Base-by-base conservation (phyloP, 225 moss, liverwort and hornwort species). In the Sphagnum contortum region DNA sequence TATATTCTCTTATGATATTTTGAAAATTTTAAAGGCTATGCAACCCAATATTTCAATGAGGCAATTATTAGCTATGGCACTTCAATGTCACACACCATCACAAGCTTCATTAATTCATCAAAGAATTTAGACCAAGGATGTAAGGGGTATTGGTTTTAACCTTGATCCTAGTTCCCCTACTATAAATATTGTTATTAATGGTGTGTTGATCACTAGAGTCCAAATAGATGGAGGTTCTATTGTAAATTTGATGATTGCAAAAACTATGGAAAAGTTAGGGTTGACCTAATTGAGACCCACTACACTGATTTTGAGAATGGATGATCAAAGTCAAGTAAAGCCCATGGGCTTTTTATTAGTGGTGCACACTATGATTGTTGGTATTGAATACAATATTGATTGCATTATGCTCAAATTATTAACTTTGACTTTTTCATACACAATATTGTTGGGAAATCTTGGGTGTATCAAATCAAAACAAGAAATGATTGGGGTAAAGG, bases 141-240 rank as follows among this genome's bases (percentile, higher is more conserved):
- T 52, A 8, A 12, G 14, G 12, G 51, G 51, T 8, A 29, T 64
- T 11, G 9, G 51, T 52, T 48, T 70, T 4, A 70, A 57, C 4
- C 71, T 46, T 1, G 45, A 71, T 8, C 60, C 59, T 14, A 44
- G 71, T 4, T 4, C 65, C 3, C 65, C 64, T 9, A 59, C 4
- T 0, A 65, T 71, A 8, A 59, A 65, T 11, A 60, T 66, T 0
- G 10, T 8, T 0, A 71, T 71, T 14, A 50, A 65, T 8, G 58
- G 58, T 11, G 12, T 59, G 0, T 1, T 71, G 0, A n/a, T 71
- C 3, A 0, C 9, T 2, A 60, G 52, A 1, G 71, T 57, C 0
- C 70, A 70, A 44, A 48, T 70, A 0, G 70, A 70, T 63, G 70
- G 63, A 2, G 70, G 70, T 2, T 63, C 57, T 2, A 57, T 5